Conservation (phyloP, 208 protist genomes). For the Acanthamoeba triangularis region DNA sequence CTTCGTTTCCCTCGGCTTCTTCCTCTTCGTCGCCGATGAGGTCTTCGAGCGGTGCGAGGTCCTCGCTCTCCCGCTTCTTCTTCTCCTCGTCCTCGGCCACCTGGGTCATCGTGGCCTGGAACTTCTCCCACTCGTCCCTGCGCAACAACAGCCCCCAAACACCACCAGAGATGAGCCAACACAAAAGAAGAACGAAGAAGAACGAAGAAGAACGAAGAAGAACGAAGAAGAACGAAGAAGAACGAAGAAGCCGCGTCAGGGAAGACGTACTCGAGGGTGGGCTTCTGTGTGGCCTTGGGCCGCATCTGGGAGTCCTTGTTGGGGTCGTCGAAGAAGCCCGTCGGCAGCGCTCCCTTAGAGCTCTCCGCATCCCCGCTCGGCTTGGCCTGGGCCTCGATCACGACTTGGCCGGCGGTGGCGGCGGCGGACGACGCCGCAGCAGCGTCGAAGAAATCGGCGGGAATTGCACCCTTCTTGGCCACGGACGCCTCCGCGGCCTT, state of each 20-base stretch:
- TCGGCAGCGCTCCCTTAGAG: background rate
- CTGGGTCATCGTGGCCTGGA: background rate
- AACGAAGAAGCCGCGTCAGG: too few species aligned
- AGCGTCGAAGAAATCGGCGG: background rate
- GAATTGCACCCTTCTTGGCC: background rate
- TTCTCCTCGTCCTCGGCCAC: background rate
- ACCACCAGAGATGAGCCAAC: background rate
- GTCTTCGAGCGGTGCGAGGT: background rate
- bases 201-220: background rate
- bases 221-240: background rate
- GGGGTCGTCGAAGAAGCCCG: conserved; percentile 3
- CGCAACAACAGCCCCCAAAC: background rate
- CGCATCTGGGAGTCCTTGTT: background rate
- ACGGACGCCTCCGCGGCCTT: background rate
- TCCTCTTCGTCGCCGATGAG: background rate
- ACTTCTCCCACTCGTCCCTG: conserved; percentile 17
- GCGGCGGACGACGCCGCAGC: background rate
- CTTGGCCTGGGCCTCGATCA: background rate
- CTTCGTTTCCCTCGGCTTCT: background rate
- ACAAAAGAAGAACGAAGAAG: background rate
- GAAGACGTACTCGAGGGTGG: background rate
- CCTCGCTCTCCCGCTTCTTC: background rate
- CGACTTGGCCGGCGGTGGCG: background rate
- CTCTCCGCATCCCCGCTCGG: background rate
- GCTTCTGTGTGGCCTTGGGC: background rate